Conservation (phyloP, 2,329 filamentous ascomycete genomes). For the Acrocalymma vagum region DNA sequence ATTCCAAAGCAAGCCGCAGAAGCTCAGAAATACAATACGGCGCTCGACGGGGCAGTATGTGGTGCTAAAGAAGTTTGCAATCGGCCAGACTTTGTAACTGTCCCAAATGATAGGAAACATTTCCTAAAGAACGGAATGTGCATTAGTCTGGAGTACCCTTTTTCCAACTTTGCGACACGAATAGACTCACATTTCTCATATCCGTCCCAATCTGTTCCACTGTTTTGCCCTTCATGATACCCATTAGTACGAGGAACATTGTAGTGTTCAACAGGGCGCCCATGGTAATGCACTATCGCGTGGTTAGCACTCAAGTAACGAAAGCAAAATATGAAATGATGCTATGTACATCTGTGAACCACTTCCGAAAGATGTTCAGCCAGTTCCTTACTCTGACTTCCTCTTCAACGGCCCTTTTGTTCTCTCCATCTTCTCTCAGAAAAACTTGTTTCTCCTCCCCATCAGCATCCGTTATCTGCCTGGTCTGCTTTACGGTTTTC, state of each 20-base stretch:
- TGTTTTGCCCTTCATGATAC: slow-evolving; percentile 55
- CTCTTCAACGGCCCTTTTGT: slow-evolving; percentile 34
- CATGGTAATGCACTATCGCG: slow-evolving; percentile 62
- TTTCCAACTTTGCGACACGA: slow-evolving; percentile 35
- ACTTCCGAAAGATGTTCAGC: slow-evolving; percentile 73
- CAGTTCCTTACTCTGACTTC: slow-evolving; percentile 42
- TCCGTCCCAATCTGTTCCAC: slow-evolving; percentile 38
- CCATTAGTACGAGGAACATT: slow-evolving; percentile 69
- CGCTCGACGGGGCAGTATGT: slow-evolving; percentile 73
- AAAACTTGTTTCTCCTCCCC: slow-evolving; percentile 41
- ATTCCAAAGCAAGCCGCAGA: slow-evolving; percentile 78
- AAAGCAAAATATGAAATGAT: not conserved
- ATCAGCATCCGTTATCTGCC: slow-evolving; percentile 19
- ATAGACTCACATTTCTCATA: slow-evolving; percentile 49
- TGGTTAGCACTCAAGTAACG: slow-evolving; percentile 13
- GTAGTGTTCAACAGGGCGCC: slow-evolving; percentile 72
- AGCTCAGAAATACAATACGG: slow-evolving; percentile 74
- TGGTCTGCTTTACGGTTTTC: slow-evolving; percentile 32
- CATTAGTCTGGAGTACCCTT: slow-evolving; percentile 48
- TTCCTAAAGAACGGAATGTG: slow-evolving; percentile 25
- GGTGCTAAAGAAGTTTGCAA: slow-evolving; percentile 76
- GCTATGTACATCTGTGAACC: slow-evolving; percentile 63
- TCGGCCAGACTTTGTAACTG: slow-evolving; percentile 77
- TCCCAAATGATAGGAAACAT: slow-evolving; percentile 57
- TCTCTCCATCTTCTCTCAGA: slow-evolving; percentile 34